Evolutionary conservation across 2,329 filamentous ascomycete genomes (phyloP), one percentile per base, ranked within the genome.

Genomic region (Cercospora zeina): DNA sequence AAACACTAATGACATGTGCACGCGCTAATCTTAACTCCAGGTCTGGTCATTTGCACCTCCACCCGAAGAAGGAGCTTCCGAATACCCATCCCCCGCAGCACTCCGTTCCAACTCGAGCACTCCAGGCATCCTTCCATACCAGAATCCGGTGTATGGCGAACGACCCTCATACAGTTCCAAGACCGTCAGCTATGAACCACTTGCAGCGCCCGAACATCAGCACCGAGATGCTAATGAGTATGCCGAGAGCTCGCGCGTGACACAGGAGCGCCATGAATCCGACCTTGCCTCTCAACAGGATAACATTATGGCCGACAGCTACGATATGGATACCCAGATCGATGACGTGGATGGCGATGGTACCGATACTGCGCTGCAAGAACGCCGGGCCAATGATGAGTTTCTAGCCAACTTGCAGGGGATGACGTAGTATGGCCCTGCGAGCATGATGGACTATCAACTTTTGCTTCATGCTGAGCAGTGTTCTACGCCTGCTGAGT

Each of bases 21-120:
- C 64, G 24, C 27, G 49, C 62, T 63, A 60, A 67, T 58, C 30
- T 24, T 11, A n/a, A 14, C 13, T 11, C 13, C 42, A 96, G 91
- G 91, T 97, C 3, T 97, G 92, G 91, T 93, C 90, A 9, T 97
- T 97, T 75, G 92, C 93, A 3, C 93, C 93, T 13, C 91, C 91
- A 0, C 88, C 91, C 62, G 89, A 74, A n/a, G 59, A 66, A 14
- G 58, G 65, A 24, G 59, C 66, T 27, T 45, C 65, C 33, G 56
- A 59, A 13, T 64, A 59, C 42, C 34, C 58, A 37, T 62, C 65
- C 11, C 33, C 57, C 21, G 54, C 65, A 10, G 57, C 59, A 14
- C 61, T 63, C 9, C 63, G 58, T 27, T 65, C 65, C 37, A 61
- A 64, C 58, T 57, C 59, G 57, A 53, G 62, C 56, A 61, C 61